phyloP scores from a whole-genome alignment of 352 stramenopile species.

The Globisporangium alternatum region DNA sequence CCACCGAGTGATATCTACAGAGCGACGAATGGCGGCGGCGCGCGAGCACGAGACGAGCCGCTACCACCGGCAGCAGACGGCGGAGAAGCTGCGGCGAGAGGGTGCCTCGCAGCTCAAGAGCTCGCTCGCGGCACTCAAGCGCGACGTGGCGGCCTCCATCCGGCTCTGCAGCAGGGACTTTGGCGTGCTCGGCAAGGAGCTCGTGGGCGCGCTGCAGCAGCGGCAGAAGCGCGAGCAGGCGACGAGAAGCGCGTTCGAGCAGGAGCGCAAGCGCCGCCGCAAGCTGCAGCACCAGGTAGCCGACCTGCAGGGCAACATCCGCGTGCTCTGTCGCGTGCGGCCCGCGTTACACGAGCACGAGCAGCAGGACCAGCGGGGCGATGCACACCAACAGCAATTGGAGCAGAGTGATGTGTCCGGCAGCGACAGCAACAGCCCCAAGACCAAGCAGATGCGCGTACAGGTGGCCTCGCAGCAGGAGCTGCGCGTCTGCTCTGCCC shows the following conservation, averaged over 20 bases:
- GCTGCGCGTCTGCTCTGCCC: conserved; percentile 27
- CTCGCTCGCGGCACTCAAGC: conserved; percentile 45
- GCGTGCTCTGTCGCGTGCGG: conserved; percentile 80
- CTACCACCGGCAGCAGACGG: neutral
- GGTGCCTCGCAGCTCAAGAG: conserved; percentile 34
- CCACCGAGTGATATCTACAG: neutral
- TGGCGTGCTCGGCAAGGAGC: conserved; percentile 54
- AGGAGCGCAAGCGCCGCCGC: conserved; percentile 45
- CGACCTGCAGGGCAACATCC: conserved; percentile 59
- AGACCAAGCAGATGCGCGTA: conserved; percentile 19
- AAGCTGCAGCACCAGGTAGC: conserved; percentile 44
- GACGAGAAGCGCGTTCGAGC: conserved; percentile 34
- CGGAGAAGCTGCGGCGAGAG: conserved; percentile 17
- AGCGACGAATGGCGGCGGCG: neutral
- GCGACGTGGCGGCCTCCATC: conserved; percentile 66
- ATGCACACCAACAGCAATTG: conserved; percentile 16
- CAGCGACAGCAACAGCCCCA: conserved; percentile 14
- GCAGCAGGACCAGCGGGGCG: conserved; percentile 4
- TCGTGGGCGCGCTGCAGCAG: conserved; percentile 44
- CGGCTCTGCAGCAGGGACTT: conserved; percentile 73
- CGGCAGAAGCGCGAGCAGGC: conserved; percentile 34
- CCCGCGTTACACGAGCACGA: conserved; percentile 27
- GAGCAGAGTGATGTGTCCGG: neutral
- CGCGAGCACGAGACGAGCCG: neutral
- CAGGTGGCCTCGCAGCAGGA: conserved; percentile 22